Percentiles rank a stretch among this genome's conserved stretches.
Evolutionary conservation across 768 basidiomycete species (phyloP).

Genomic region (Infundibulicybe gibba): DNA sequence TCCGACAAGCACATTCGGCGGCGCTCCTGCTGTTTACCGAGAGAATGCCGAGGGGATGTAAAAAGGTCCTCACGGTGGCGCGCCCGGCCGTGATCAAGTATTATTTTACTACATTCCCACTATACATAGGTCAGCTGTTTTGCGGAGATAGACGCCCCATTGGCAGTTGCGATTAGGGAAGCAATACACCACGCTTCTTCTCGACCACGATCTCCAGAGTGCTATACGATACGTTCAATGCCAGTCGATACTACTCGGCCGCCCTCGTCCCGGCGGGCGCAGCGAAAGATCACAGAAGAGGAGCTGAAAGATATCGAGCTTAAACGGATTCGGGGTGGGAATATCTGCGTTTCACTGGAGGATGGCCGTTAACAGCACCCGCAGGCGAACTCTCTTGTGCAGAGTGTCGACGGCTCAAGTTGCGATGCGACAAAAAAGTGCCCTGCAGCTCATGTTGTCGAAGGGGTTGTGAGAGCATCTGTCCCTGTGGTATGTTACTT

Average conservation of each 20-base stretch:
- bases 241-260: constrained; percentile 39
- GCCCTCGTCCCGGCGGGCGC: constrained; percentile 31
- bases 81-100: no score
- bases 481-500: constrained; percentile 45
- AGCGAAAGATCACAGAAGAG: constrained; percentile 44
- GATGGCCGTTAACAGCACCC: constrained; percentile 1
- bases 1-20: no score
- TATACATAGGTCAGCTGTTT: no score
- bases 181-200: no score
- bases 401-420: constrained; percentile 47
- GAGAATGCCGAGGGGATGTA: no score
- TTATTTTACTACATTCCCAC: no score
- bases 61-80: no score
- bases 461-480: constrained; percentile 62
- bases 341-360: constrained; percentile 2
- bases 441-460: constrained; percentile 49
- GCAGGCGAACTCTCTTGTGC: constrained; percentile 51
- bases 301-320: constrained; percentile 50
- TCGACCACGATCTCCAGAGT: no score
- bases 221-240: constrained; percentile 19
- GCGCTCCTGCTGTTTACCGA: no score
- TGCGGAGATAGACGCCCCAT: no score
- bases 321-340: constrained; percentile 42
- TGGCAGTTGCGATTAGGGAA: no score
- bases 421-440: constrained; percentile 50